These are phyloP conservation scores for Dinochytrium kinnereticum DNA, from an alignment of 371 early-diverging fungal species.

Conservation along the genomic window DNA sequence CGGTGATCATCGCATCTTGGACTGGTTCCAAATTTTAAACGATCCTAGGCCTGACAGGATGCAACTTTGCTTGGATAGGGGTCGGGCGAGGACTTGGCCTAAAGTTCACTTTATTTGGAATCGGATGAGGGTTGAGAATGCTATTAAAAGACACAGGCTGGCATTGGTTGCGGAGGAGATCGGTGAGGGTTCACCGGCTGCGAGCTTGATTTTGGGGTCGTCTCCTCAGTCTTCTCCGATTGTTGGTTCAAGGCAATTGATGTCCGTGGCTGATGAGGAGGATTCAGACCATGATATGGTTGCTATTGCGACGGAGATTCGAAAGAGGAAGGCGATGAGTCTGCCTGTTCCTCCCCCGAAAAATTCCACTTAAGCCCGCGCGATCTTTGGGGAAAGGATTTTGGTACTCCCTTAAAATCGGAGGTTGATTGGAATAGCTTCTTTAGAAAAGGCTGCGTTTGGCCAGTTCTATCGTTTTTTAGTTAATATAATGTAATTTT, in stretches of 20 bases:
- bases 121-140: conserved; percentile 73
- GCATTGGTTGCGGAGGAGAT: neutral
- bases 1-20: conserved; percentile 57
- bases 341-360: neutral
- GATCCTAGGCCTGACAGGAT: conserved; percentile 75
- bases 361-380: too few relatives aligned
- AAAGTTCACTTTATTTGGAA: conserved; percentile 81
- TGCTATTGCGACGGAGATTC: neutral
- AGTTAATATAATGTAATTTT: too few relatives aligned
- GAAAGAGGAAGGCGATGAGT: neutral
- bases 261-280: neutral
- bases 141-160: neutral
- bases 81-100: conserved; percentile 76
- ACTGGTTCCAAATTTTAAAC: conserved; percentile 70
- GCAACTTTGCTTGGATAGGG: conserved; percentile 62
- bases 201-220: neutral
- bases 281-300: neutral
- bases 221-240: neutral
- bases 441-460: too few relatives aligned
- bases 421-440: too few relatives aligned
- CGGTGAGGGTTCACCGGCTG: neutral
- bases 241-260: neutral
- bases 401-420: too few relatives aligned
- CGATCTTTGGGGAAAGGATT: too few relatives aligned
- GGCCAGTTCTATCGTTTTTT: too few relatives aligned